Base-by-base conservation (phyloP, 805 yeast genomes). In the Pichia sporocuriosa region DNA sequence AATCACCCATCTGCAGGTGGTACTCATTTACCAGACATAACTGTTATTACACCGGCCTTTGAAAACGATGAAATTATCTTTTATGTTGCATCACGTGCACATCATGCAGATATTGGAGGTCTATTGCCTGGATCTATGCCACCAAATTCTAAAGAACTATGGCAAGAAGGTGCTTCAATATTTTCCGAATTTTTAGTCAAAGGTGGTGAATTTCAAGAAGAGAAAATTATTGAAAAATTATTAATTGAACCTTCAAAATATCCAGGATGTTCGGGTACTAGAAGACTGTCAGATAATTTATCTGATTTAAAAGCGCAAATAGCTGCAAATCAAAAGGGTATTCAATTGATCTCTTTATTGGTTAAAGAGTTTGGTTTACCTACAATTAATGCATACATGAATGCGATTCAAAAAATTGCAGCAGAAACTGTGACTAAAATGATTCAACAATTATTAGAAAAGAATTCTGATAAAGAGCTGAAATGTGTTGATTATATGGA, bases 91-190 rank as follows among this genome's bases (percentile, higher is more conserved):
- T 81, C 95, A 0, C 71, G 97, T 49, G 97, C 96, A 2, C 97
- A 89, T 63, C 97, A 90, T 63, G 89, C 96, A 6, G 97, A 89
- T 61, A 89, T 90, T 55, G 97, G 97, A 15, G 94, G 95, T 12
- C 76, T 82, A 44, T 64, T 86, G 27, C 95, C 97, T 1, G 97
- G 97, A 1, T 83, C 95, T 0, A 87, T 89, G 88, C 96, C 97
- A 13, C 95, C 96, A 9, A 79, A 83, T 56, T 86, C 96, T 2
- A 85, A 80, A 54, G 79, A 79, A 45, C 64, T 90, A 31, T 82
- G 78, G 69, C 89, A 89, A 56, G 97, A 89, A 63, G 97, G 97
- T 34, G 96, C 96, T 2, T 77, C 85, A 3, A 87, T 90, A 27
- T 73, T 77, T 53, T 80, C 93, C 1, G 89, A 82, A 57, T 69